phyloP scores from a whole-genome alignment of 169 alveolate genomes.

The Plasmodium falciparum region DNA sequence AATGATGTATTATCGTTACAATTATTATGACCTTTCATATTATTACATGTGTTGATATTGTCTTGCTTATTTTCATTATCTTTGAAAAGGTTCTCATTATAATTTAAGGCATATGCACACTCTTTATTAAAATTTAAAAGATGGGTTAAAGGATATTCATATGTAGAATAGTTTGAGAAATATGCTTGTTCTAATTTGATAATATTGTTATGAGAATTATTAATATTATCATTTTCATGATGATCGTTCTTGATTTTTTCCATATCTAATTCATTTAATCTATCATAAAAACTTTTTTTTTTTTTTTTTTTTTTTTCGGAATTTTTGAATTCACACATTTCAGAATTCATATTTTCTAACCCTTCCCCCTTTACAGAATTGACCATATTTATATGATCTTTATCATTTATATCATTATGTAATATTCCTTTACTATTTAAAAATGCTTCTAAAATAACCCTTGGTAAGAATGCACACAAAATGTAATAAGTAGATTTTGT shows the following conservation, averaged over 20 bases:
- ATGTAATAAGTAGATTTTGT: constrained; percentile 83
- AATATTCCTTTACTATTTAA: constrained; percentile 62
- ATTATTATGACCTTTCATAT: constrained; percentile 5
- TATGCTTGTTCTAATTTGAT: constrained; percentile 2
- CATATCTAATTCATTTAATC: constrained; percentile 9
- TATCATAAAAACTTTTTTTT: constrained; percentile 58
- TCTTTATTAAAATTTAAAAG: constrained; percentile 51
- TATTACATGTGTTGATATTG: background rate
- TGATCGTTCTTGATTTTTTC: background rate
- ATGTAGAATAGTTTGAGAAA: constrained; percentile 34
- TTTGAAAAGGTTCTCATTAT: background rate
- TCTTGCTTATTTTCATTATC: background rate
- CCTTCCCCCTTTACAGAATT: background rate
- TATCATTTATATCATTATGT: constrained; percentile 50
- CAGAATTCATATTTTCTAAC: background rate
- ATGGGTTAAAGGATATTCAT: constrained; percentile 49
- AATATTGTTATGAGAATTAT: background rate
- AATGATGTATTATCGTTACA: background rate
- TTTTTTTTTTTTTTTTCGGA: background rate
- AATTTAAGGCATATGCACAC: constrained; percentile 23
- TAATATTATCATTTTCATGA: background rate
- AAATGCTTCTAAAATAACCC: constrained; percentile 85
- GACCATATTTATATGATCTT: constrained; percentile 21
- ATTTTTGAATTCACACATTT: background rate
- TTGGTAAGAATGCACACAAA: constrained; percentile 84